Percentiles rank a stretch among this genome's conserved stretches.
These are phyloP conservation scores for Fremontodendron californicum DNA, from an alignment of 345 rosid species.

Conservation along the genomic window DNA sequence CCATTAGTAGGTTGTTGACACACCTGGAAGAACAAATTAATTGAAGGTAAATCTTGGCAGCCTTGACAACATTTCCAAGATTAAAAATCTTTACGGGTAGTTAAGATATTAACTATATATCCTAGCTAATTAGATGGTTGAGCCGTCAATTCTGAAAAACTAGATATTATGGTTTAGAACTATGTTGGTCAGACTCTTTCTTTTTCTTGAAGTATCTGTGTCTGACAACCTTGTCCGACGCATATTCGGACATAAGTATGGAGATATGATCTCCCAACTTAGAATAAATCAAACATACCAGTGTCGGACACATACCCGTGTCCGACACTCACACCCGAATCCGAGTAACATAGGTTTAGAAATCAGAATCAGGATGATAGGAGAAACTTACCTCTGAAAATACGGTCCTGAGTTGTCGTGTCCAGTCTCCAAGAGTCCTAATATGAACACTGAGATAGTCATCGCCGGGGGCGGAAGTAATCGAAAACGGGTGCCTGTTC, in stretches of 20 bases:
- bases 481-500: conserved; percentile 86
- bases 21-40: conserved; percentile 34
- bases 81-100: not conserved
- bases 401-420: conserved; percentile 58
- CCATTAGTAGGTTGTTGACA: conserved; percentile 58
- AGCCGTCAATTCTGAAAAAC: not conserved
- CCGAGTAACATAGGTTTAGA: too few species aligned
- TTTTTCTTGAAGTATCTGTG: too few species aligned
- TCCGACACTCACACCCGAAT: too few species aligned
- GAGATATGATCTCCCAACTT: too few species aligned
- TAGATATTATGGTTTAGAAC: not conserved
- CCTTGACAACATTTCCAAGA: not conserved
- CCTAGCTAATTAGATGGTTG: not conserved
- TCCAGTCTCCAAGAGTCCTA: conserved; percentile 78
- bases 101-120: not conserved
- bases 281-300: too few species aligned
- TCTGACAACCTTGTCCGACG: too few species aligned
- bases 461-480: conserved; percentile 78
- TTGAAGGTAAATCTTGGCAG: not conserved
- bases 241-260: too few species aligned
- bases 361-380: too few species aligned
- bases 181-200: too few species aligned
- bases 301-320: too few species aligned
- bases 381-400: conserved; percentile 50
- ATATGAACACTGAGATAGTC: conserved; percentile 75